These are phyloP conservation scores for Galeopsis tetrahit DNA, from an alignment of 257 asterid genomes.

Conservation along the genomic window DNA sequence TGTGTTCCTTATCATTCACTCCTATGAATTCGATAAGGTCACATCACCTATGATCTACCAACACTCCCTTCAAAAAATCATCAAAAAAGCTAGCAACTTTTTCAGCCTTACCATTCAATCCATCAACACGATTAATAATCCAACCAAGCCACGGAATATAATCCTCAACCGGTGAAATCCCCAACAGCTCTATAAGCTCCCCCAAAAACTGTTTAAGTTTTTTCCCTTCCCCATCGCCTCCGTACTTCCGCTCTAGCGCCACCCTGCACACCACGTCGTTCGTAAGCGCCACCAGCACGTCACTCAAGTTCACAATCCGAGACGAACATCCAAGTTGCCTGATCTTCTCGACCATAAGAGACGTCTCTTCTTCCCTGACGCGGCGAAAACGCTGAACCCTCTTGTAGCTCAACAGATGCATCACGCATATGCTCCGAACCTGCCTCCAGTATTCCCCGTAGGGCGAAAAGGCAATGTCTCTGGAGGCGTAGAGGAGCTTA, in stretches of 20 bases:
- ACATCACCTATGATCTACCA: constrained; percentile 48
- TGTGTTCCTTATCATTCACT: no score
- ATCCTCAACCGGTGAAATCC: constrained; percentile 33
- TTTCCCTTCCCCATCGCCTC: constrained; percentile 33
- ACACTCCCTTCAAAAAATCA: constrained; percentile 39
- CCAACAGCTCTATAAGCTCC: constrained; percentile 34
- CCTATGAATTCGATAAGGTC: no score
- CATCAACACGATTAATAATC: constrained; percentile 32
- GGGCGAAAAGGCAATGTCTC: constrained; percentile 43
- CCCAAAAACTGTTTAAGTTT: constrained; percentile 23
- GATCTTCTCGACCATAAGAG: constrained; percentile 45
- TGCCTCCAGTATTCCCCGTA: constrained; percentile 60
- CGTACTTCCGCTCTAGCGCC: constrained; percentile 46
- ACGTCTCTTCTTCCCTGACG: constrained; percentile 50
- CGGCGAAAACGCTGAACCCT: constrained; percentile 43
- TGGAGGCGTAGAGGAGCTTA: constrained; percentile 30
- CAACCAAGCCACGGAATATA: constrained; percentile 49
- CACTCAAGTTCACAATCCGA: constrained; percentile 40
- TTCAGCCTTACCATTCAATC: no score
- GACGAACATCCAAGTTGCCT: not conserved
- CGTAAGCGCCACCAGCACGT: constrained; percentile 26
- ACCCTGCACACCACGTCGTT: constrained; percentile 45
- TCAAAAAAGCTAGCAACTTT: constrained; percentile 38
- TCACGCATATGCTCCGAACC: constrained; percentile 41
- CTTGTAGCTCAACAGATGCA: constrained; percentile 52